Percentiles rank a stretch among this genome's conserved stretches.
These are phyloP conservation scores for Pestalotiopsis sp. DNA, from an alignment of 2,329 filamentous ascomycete species.

Conservation along the genomic window DNA sequence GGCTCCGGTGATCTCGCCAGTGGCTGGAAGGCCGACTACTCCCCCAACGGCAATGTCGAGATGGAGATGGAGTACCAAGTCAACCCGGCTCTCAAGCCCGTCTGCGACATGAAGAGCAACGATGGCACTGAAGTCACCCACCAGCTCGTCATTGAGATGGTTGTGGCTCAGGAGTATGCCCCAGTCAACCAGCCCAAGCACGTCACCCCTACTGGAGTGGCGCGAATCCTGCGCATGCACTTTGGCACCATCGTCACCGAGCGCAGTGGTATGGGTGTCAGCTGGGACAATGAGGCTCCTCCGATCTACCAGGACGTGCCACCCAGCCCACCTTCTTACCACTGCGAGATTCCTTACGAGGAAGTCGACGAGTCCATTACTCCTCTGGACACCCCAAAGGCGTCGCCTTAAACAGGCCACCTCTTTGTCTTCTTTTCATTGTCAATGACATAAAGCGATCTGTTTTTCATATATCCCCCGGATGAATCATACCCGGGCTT, in stretches of 20 bases:
- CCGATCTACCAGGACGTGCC: constrained; percentile 95
- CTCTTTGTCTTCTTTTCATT: background rate
- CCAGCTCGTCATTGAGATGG: constrained; percentile 87
- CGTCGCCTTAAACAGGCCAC: background rate
- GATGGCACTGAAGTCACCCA: constrained; percentile 82
- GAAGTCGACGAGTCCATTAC: constrained; percentile 7
- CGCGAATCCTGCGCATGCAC: constrained; percentile 89
- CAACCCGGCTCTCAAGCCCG: constrained; percentile 59
- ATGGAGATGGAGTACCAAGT: constrained; percentile 82
- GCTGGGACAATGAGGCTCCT: constrained; percentile 95
- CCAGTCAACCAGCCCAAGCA: constrained; percentile 69
- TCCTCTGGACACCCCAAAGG: background rate
- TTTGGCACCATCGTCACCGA: constrained; percentile 84
- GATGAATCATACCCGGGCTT: background rate
- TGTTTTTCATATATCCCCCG: background rate
- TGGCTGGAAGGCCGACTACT: constrained; percentile 83
- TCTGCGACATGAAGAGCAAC: constrained; percentile 76
- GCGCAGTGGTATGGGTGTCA: constrained; percentile 83
- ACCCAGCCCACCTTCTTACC: constrained; percentile 76
- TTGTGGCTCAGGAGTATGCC: constrained; percentile 88
- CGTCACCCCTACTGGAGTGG: constrained; percentile 84
- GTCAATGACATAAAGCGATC: constrained; percentile 1
- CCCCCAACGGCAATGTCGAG: constrained; percentile 64
- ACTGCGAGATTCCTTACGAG: constrained; percentile 14
- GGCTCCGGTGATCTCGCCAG: constrained; percentile 80